These are phyloP conservation scores for Ogataea henricii DNA, from an alignment of 805 yeast genomes.

Conservation along the genomic window DNA sequence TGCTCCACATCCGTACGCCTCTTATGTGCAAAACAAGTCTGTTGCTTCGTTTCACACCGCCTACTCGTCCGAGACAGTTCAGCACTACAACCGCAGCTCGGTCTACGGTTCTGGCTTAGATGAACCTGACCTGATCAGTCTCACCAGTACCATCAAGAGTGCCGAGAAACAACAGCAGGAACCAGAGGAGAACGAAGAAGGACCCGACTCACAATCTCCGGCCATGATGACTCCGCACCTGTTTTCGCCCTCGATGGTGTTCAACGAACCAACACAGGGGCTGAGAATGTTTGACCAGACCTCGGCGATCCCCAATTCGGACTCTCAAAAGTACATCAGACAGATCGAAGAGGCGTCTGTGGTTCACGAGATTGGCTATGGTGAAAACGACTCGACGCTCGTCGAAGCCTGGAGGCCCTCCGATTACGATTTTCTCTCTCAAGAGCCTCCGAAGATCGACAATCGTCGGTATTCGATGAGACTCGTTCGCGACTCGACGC, in stretches of 20 bases:
- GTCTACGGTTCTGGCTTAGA: conserved; percentile 12
- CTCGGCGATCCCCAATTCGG: conserved; percentile 14
- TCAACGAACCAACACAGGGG: conserved; percentile 29
- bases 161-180: conserved; percentile 5
- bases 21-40: conserved; percentile 24
- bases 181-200: not conserved
- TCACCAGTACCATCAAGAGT: conserved; percentile 27
- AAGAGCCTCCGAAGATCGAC: not conserved
- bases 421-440: not conserved
- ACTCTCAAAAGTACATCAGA: conserved; percentile 6
- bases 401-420: conserved; percentile 5
- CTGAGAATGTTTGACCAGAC: conserved; percentile 23
- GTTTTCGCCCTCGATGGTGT: conserved; percentile 34
- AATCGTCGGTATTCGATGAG: conserved; percentile 26
- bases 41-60: conserved; percentile 36
- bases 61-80: conserved; percentile 25
- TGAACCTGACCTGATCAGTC: conserved; percentile 33
- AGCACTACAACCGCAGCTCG: conserved; percentile 4
- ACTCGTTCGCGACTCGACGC: conserved; percentile 22
- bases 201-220: not conserved
- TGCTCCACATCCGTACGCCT: not conserved
- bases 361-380: conserved; percentile 33
- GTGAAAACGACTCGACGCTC: conserved; percentile 22
- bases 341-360: conserved; percentile 6
- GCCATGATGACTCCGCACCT: conserved; percentile 31